Percentiles rank a stretch among this genome's conserved stretches.
phyloP scores from a whole-genome alignment of 495 filamentous ascomycete genomes.

The Tuber brumale region DNA sequence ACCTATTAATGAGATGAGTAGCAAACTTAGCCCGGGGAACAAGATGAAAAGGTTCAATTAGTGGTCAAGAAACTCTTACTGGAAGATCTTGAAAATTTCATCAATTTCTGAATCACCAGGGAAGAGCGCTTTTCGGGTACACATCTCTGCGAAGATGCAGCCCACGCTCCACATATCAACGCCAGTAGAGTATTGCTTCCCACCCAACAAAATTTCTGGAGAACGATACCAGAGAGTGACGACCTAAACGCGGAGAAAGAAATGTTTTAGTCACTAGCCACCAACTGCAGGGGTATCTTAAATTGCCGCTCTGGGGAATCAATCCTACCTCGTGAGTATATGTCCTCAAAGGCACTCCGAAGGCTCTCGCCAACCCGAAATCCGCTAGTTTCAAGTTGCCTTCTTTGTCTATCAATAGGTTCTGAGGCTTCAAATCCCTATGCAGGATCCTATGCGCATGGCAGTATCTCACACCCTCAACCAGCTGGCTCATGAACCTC shows the following conservation, averaged over 20 bases:
- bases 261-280: not conserved
- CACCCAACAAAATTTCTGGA: constrained; percentile 95
- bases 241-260: constrained; percentile 51
- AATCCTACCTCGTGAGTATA: constrained; percentile 82
- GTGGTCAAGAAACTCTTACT: constrained; percentile 50
- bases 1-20: constrained; percentile 46
- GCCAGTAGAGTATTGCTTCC: constrained; percentile 94
- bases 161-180: constrained; percentile 99
- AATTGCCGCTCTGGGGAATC: not conserved
- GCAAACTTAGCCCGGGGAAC: constrained; percentile 5
- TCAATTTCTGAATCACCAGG: constrained; percentile 98
- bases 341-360: constrained; percentile 90
- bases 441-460: constrained; percentile 93
- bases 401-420: constrained; percentile 87
- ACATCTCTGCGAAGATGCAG: constrained; percentile 99
- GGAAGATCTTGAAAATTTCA: constrained; percentile 99
- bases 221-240: constrained; percentile 97
- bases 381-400: constrained; percentile 96
- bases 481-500: constrained; percentile 94
- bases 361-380: constrained; percentile 92
- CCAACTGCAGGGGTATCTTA: not conserved
- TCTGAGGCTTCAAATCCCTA: constrained; percentile 96
- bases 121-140: constrained; percentile 94
- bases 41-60: constrained; percentile 7
- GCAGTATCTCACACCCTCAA: constrained; percentile 87